Evolutionary conservation across 352 stramenopile genomes (phyloP), one percentile per base, ranked within the genome.

Genomic region (Phytophthora pseudosyringae): DNA sequence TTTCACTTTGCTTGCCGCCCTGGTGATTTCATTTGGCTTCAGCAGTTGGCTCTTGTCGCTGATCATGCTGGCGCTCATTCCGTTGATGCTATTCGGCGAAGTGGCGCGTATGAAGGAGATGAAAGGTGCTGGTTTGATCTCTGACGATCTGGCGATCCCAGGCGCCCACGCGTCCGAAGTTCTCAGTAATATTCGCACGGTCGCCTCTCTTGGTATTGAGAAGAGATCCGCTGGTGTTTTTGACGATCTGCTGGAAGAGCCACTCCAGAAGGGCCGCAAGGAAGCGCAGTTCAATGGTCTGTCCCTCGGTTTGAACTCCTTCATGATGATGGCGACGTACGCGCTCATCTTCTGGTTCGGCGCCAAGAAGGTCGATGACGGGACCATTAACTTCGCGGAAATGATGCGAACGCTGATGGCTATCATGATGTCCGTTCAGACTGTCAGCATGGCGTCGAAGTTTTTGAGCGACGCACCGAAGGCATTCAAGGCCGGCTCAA

Each of bases 1-100:
- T 1, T 76, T 81, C 26, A 88, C 81, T 4, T 72, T 92, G n/a
- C 13, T 86, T 13, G 69, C 77, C 3, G 81, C 76, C 4, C 46
- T 92, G 11, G 46, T 81, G 0, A 84, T 94, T 18, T 88, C 86
- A 21, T 88, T 94, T 33, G 67, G 78, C 2, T 62, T 81, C 12
- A 84, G 80, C 5, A 87, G 76, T 36, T 94, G 86, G 85, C 40
- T 90, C 11, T 59, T 97, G 5, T 85, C 81, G 2, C 51, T 93
- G 1, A 71, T 95, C 45, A 84, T 94, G 71, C 43, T 88, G 25
- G 69, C 75, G 3, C 41, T 90, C 1, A 69, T 94, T 7, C 89
- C 89, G 0, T 50, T 94, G 21, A 35, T 97, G 12, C 46, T 92
- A 6, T 29, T 88, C 11, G 72, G 73, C 2, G 50, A 81, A 1